A percentile compares a stretch with the other conserved stretches of the same genome.
Conservation (phyloP, 2,329 filamentous ascomycete species). For the Arthrocladium fulminans region DNA sequence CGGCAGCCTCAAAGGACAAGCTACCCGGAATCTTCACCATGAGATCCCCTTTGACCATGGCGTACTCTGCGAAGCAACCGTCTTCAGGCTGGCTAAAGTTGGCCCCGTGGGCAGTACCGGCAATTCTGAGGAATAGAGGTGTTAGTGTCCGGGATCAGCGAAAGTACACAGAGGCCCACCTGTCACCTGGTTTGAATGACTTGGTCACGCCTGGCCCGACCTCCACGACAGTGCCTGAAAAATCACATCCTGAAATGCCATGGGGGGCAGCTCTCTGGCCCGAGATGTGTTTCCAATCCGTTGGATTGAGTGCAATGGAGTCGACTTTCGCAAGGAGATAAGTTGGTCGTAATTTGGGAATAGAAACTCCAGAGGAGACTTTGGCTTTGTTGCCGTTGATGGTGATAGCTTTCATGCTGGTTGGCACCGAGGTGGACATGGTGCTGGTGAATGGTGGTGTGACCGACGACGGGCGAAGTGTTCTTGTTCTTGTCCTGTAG, state of each 20-base stretch:
- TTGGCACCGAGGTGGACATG: slow-evolving; percentile 4
- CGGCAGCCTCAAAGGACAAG: slow-evolving; percentile 27
- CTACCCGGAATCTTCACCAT: slow-evolving; percentile 25
- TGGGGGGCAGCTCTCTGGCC: slow-evolving; percentile 14
- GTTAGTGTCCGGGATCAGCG: too few species aligned
- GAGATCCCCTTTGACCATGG: slow-evolving; percentile 18
- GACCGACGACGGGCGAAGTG: not conserved
- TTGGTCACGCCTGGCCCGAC: slow-evolving; percentile 39
- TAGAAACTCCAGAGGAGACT: slow-evolving; percentile 25
- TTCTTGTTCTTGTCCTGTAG: not conserved
- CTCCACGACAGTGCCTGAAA: slow-evolving; percentile 39
- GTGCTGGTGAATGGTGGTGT: not conserved
- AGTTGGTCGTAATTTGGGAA: slow-evolving; percentile 22
- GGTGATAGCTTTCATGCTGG: slow-evolving; percentile 18
- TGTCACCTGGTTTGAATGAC: slow-evolving; percentile 35
- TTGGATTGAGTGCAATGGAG: slow-evolving; percentile 20
- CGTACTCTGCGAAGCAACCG: slow-evolving; percentile 24
- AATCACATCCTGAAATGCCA: slow-evolving; percentile 33
- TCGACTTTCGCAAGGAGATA: slow-evolving; percentile 36
- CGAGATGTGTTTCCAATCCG: slow-evolving; percentile 4
- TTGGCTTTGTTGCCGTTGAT: slow-evolving; percentile 16
- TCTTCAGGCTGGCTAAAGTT: slow-evolving; percentile 14
- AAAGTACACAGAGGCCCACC: too few species aligned
- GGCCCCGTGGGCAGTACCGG: slow-evolving; percentile 22
- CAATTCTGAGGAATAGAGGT: too few species aligned